Evolutionary conservation across 2,329 filamentous ascomycete species (phyloP), one percentile per base, ranked within the genome.

Genomic region (Nigrospora sphaerica): DNA sequence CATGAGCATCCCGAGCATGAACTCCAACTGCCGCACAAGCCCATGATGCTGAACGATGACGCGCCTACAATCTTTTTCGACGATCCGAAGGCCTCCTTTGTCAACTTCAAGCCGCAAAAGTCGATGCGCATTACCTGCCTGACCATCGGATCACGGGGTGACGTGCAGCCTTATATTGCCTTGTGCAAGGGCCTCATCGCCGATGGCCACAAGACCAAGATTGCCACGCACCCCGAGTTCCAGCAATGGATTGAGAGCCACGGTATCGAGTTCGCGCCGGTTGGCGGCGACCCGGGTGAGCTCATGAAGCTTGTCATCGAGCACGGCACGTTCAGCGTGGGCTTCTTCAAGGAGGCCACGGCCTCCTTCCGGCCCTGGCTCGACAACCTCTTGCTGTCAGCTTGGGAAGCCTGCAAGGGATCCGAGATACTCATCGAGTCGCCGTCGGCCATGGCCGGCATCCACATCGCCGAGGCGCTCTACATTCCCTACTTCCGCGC

Each of bases 161-260:
- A 98, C 62, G 92, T 98, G 4, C 93, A 98, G 63, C 93, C 93
- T 1, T 98, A 97, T 62, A 97, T 98, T 62, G 90, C 93, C 0
- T 73, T 98, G 1, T 96, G 93, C 70, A 96, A 95, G 61, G 89
- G 88, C 1, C 71, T 98, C 2, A 66, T 95, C 37, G 86, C 85
- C 0, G 91, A 98, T 55, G 93, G 93, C 1, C 93, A 98, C 65
- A 81, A 78, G 50, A 79, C 86, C 14, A 84, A 81, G 52, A 98
- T 98, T 56, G 93, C 92, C 12, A 97, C 93, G 0, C 93, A 98
- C 62, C 76, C 74, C 19, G 92, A 97, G 63, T 98, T 98, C 58
- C 83, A 86, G 56, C 77, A 74, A 13, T 98, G 92, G 91, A 80
- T 98, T 39, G 80, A 89, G 61, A 80, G 83, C n/a, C 89, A 97